phyloP scores from a whole-genome alignment of 805 yeast species.

The Ogataea sp. region DNA sequence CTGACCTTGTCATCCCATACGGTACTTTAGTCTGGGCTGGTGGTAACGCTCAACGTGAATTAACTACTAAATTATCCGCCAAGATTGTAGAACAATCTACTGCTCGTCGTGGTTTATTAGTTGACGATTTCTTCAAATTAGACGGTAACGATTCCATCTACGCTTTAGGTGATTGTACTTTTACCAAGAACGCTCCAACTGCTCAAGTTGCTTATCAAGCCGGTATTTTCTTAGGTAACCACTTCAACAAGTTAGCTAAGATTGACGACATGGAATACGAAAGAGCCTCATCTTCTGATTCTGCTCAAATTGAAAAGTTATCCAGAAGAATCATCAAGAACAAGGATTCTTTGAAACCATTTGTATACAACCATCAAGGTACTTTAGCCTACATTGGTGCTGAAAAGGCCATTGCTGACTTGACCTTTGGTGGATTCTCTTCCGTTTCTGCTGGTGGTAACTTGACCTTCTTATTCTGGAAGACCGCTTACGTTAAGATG shows the following conservation, averaged over 20 bases:
- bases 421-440: slow-evolving; percentile 72
- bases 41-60: slow-evolving; percentile 84
- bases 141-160: slow-evolving; percentile 76
- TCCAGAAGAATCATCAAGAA: slow-evolving; percentile 35
- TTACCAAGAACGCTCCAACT: slow-evolving; percentile 87
- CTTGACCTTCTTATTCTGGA: slow-evolving; percentile 88
- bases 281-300: slow-evolving; percentile 29
- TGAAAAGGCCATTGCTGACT: slow-evolving; percentile 90
- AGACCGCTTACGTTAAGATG: slow-evolving; percentile 90
- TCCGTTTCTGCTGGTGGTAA: slow-evolving; percentile 79
- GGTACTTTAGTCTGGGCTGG: slow-evolving; percentile 97
- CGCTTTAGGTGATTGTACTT: slow-evolving; percentile 93
- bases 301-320: slow-evolving; percentile 34
- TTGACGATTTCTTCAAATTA: slow-evolving; percentile 74
- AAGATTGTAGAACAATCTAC: slow-evolving; percentile 70
- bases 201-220: slow-evolving; percentile 97
- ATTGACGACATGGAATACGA: slow-evolving; percentile 48
- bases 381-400: slow-evolving; percentile 90
- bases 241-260: slow-evolving; percentile 57
- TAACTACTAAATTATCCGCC: slow-evolving; percentile 57
- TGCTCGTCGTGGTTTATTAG: slow-evolving; percentile 85
- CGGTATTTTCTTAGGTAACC: slow-evolving; percentile 71
- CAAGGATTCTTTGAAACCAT: slow-evolving; percentile 43
- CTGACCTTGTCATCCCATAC: slow-evolving; percentile 59
- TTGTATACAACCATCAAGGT: slow-evolving; percentile 84